Evolutionary conservation across 371 early-diverging fungal genomes (phyloP), one percentile per base, ranked within the genome.

Genomic region (Mortierella sp.): DNA sequence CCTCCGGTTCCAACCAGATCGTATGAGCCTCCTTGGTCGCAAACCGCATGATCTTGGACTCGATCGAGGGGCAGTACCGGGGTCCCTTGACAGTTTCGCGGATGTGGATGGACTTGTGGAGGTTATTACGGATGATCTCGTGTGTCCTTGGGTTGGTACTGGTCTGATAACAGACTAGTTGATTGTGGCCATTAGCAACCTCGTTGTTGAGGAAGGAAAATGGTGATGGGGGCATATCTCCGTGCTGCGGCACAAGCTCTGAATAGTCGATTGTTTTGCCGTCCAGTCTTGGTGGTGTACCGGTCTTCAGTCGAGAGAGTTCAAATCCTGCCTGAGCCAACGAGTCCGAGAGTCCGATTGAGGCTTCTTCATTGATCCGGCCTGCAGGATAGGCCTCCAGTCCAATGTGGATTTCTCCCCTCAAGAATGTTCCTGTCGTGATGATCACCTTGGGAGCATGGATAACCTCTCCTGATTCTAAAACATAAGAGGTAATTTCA

Each of bases 1-100:
- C 92, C 78, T 94, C 95, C 8, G 95, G 95, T 64, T 94, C 95
- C 6, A 94, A 76, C 94, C 94, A 94, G 21, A 94, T 84, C 9
- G 87, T 82, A 52, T 94, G 95, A 3, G 86, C 81, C 17, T 81
- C 66, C 58, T 90, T 89, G 19, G 87, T 82, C 19, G 82, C 76
- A 52, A 94, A 94, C 14, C 94, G 83, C 56, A 89, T 86, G 24
- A 94, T 86, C 78, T 94, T 94, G 54, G 91, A 87, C 72, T 94
- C 95, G 31, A 94, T 82, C 7, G 93, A 93, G 4, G 95, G 95
- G 46, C 95, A 94, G 61, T 94, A 94, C 8, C 94, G 83, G n/a
- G 95, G 95, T 0, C 95, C 95, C 43, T 89, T 89, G 26, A 94
- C 91, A 0, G 92, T 92, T 60, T 94, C 94, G 19, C 92, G 81